Evolutionary conservation across 495 filamentous ascomycete species (phyloP).

Genomic region (Hypoxylon trugodes): DNA sequence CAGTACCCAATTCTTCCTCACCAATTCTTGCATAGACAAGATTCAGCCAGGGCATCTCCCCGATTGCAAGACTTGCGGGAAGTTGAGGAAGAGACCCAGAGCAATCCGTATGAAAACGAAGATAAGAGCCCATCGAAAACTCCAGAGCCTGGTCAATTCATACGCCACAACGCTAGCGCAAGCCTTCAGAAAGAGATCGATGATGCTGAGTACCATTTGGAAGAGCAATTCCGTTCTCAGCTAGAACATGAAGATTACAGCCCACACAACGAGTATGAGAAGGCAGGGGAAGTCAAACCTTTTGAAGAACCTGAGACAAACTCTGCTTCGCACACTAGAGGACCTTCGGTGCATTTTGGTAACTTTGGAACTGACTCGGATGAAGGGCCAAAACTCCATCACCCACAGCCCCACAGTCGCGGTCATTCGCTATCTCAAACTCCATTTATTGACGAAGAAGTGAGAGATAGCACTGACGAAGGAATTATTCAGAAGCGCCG

Average conservation of each 20-base stretch:
- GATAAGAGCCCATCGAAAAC: constrained; percentile 57
- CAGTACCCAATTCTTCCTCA: constrained; percentile 64
- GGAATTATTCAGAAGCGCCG: constrained; percentile 44
- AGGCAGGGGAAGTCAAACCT: constrained; percentile 29
- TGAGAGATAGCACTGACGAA: constrained; percentile 45
- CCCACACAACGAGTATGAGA: constrained; percentile 58
- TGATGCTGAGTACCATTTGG: constrained; percentile 83
- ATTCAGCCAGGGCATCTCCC: constrained; percentile 62
- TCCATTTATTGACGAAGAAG: constrained; percentile 57
- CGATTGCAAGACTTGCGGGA: constrained; percentile 63
- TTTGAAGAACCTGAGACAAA: constrained; percentile 27
- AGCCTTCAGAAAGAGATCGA: constrained; percentile 87
- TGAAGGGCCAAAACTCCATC: constrained; percentile 61
- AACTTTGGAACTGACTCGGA: constrained; percentile 56
- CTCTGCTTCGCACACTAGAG: constrained; percentile 44
- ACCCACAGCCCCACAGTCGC: constrained; percentile 68
- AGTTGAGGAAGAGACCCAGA: constrained; percentile 61
- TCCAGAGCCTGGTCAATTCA: constrained; percentile 52
- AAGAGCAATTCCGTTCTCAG: constrained; percentile 74
- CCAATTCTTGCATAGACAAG: constrained; percentile 60
- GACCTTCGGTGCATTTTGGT: constrained; percentile 55
- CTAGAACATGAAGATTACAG: constrained; percentile 72
- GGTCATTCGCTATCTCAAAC: constrained; percentile 65
- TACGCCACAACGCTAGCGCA: constrained; percentile 53
- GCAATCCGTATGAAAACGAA: constrained; percentile 53